phyloP scores from a whole-genome alignment of 176 grass and related monocot genomes.

The Carex scoparia region DNA sequence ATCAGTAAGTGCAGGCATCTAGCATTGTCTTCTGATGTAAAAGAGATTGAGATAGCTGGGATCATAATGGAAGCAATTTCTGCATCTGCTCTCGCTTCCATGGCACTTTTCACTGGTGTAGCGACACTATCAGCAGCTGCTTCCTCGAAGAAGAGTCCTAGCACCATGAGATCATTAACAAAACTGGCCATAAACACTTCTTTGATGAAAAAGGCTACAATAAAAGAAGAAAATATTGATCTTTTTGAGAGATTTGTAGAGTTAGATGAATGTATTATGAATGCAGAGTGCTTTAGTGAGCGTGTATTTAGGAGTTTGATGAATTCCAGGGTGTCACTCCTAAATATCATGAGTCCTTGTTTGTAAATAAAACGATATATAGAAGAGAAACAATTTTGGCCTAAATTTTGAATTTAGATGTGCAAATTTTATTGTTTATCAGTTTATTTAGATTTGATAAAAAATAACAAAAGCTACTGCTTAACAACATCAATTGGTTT shows the following conservation, averaged over 20 bases:
- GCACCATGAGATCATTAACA: background rate
- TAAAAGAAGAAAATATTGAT: background rate
- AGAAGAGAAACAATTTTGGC: background rate
- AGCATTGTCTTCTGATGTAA: background rate
- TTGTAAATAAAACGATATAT: slow-evolving; percentile 7
- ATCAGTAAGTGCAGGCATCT: background rate
- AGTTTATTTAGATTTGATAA: background rate
- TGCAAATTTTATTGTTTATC: background rate
- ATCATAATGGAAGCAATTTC: background rate
- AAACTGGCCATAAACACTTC: background rate
- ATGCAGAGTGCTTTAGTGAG: background rate
- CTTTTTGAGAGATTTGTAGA: background rate
- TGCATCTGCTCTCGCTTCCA: background rate
- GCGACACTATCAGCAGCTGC: background rate
- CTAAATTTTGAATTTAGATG: background rate
- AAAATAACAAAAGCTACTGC: background rate
- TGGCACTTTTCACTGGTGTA: background rate
- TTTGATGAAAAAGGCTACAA: background rate
- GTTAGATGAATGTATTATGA: slow-evolving; percentile 4
- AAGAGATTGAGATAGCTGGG: background rate
- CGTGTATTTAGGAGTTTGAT: slow-evolving; percentile 14
- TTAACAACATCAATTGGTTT: background rate
- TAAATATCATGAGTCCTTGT: slow-evolving; percentile 1
- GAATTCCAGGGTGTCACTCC: slow-evolving; percentile 8
- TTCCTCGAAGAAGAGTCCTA: background rate